Evolutionary conservation across 169 alveolate species (phyloP).

Genomic region (Plasmodium vinckei): DNA sequence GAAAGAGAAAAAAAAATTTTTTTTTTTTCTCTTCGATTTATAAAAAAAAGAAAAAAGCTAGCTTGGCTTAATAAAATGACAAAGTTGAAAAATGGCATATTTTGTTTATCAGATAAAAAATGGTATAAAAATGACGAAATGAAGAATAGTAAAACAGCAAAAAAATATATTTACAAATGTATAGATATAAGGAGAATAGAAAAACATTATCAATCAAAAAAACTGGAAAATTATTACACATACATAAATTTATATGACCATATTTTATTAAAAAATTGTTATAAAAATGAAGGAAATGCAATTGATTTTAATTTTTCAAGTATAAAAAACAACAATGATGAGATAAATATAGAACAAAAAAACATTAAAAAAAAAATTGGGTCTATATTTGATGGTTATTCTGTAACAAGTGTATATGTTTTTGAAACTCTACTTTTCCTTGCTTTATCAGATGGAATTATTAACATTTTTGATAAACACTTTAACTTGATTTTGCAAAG

Average conservation of each 20-base stretch:
- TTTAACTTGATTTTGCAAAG: slow-evolving; percentile 28
- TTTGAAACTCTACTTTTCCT: slow-evolving; percentile 37
- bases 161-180: slow-evolving; percentile 38
- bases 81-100: slow-evolving; percentile 13
- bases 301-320: background rate
- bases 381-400: slow-evolving; percentile 11
- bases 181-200: slow-evolving; percentile 26
- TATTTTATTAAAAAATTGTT: slow-evolving; percentile 11
- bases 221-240: slow-evolving; percentile 30
- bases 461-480: slow-evolving; percentile 31
- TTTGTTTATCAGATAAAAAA: background rate
- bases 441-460: slow-evolving; percentile 62
- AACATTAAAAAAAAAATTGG: background rate
- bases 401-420: slow-evolving; percentile 36
- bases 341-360: background rate
- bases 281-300: slow-evolving; percentile 6
- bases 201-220: slow-evolving; percentile 28
- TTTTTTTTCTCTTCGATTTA: background rate
- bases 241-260: slow-evolving; percentile 47
- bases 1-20: slow-evolving; percentile 1
- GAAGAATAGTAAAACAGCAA: slow-evolving; percentile 27
- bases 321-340: background rate
- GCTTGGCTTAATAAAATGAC: slow-evolving; percentile 13
- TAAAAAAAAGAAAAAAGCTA: slow-evolving; percentile 11
- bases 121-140: background rate